These are phyloP conservation scores for Lachnellula willkommii DNA, from an alignment of 2,329 filamentous ascomycete genomes.

Conservation along the genomic window DNA sequence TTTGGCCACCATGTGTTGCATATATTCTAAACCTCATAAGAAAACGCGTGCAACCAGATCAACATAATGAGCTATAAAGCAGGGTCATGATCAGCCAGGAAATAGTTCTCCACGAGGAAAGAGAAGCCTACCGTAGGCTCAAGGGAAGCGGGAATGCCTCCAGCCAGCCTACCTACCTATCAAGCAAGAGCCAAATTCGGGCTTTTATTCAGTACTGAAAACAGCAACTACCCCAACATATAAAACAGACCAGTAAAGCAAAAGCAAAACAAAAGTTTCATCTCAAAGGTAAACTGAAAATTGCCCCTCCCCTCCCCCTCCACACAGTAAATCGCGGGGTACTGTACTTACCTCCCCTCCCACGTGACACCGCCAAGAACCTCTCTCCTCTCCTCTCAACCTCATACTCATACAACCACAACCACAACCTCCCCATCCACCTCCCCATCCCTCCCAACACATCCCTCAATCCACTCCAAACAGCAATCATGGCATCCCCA, in stretches of 20 bases:
- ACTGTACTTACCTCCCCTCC: not conserved
- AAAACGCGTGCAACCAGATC: too few relatives aligned
- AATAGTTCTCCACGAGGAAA: too few relatives aligned
- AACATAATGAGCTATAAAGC: too few relatives aligned
- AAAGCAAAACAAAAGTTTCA: not conserved
- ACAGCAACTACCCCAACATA: not conserved
- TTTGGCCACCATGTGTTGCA: too few relatives aligned
- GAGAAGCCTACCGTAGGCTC: too few relatives aligned
- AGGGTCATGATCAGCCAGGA: too few relatives aligned
- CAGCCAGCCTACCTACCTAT: too few relatives aligned
- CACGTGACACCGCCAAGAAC: not conserved
- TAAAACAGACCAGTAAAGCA: not conserved
- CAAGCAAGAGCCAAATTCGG: too few relatives aligned
- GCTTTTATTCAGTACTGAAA: not conserved
- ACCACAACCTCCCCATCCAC: not conserved
- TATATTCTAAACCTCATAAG: too few relatives aligned
- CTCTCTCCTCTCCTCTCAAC: not conserved
- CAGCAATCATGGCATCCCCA: slow-evolving; percentile 7
- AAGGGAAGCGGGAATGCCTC: too few relatives aligned
- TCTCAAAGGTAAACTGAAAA: not conserved
- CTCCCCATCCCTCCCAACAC: not conserved
- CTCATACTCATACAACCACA: not conserved
- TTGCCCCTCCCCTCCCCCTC: not conserved
- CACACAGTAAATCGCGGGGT: not conserved
- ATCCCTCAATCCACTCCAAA: not conserved